Evolutionary conservation across 1,284 basidiomycete species (phyloP).

Genomic region (Tausonia pullulans): DNA sequence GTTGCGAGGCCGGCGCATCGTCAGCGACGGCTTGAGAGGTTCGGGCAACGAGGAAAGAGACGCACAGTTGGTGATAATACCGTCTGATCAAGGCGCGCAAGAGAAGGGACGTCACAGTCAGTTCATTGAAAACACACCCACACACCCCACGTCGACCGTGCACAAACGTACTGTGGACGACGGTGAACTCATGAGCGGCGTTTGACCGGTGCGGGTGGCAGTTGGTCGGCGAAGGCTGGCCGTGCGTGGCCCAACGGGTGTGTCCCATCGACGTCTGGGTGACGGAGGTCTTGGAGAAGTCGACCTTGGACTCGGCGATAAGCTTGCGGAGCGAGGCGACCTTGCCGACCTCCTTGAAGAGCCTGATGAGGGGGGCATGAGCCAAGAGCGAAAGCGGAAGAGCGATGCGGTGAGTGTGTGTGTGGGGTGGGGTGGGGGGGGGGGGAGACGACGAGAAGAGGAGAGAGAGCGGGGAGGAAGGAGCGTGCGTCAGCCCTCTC

Average conservation of each 20-base stretch:
- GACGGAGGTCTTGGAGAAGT: conserved; percentile 71
- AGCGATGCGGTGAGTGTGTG: not conserved
- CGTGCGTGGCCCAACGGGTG: conserved; percentile 99
- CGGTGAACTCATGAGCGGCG: conserved; percentile 64
- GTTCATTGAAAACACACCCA: not conserved
- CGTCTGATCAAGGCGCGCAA: conserved; percentile 40
- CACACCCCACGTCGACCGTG: not conserved
- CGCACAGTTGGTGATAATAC: conserved; percentile 91
- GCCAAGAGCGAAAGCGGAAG: not conserved
- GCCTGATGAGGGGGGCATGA: conserved; percentile 39
- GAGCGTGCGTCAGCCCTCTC: not conserved
- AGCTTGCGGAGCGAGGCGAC: conserved; percentile 87
- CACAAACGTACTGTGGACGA: conserved; percentile 65
- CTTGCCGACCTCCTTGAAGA: conserved; percentile 99
- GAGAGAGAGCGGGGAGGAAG: not conserved
- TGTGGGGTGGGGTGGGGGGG: not conserved
- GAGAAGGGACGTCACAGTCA: not conserved
- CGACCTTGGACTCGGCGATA: conserved; percentile 63
- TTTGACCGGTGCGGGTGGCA: conserved; percentile 95
- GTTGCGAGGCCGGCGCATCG: not conserved
- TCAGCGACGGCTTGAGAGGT: not conserved
- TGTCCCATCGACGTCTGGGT: conserved; percentile 96
- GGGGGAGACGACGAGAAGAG: not conserved
- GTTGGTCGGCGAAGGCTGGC: conserved; percentile 74
- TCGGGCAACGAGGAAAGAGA: not conserved